phyloP scores from a whole-genome alignment of 1,284 basidiomycete species.

The Tilletia caries region DNA sequence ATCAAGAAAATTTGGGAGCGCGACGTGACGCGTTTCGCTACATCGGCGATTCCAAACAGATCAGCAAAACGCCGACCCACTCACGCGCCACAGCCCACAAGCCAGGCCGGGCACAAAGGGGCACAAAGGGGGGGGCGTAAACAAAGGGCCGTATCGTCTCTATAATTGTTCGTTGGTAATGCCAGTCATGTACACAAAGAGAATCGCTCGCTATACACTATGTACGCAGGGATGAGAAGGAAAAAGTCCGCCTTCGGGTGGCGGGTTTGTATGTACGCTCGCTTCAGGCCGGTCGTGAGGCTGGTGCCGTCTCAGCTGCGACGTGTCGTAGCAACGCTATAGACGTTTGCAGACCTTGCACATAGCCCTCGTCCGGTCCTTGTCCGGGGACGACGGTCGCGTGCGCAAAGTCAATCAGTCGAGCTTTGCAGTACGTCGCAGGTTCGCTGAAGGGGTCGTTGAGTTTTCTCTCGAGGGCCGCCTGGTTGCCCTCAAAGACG shows the following conservation, averaged over 20 bases:
- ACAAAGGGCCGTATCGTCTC: background rate
- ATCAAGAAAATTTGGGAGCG: background rate
- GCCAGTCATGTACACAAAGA: background rate
- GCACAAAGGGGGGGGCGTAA: too few relatives aligned
- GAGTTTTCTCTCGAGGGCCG: conserved; percentile 55
- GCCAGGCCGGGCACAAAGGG: too few relatives aligned
- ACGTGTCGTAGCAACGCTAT: background rate
- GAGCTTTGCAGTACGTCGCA: conserved; percentile 60
- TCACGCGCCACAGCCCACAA: too few relatives aligned
- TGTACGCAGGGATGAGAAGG: too few relatives aligned
- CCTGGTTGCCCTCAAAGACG: conserved; percentile 73
- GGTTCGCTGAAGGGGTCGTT: conserved; percentile 52
- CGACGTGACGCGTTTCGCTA: conserved; percentile 5
- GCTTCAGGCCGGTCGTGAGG: too few relatives aligned
- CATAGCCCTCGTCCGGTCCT: conserved; percentile 74
- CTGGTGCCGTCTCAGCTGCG: background rate
- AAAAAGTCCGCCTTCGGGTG: background rate
- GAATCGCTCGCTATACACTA: too few relatives aligned
- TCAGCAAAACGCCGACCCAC: too few relatives aligned
- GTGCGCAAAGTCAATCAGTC: conserved; percentile 89
- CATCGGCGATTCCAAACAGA: background rate
- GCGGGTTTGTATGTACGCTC: too few relatives aligned
- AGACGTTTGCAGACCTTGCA: conserved; percentile 68
- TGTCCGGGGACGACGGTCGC: conserved; percentile 67
- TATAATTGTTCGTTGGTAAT: background rate